Percentiles rank a stretch among this genome's conserved stretches.
These are phyloP conservation scores for Starmera quercuum DNA, from an alignment of 805 yeast species.

Conservation along the genomic window DNA sequence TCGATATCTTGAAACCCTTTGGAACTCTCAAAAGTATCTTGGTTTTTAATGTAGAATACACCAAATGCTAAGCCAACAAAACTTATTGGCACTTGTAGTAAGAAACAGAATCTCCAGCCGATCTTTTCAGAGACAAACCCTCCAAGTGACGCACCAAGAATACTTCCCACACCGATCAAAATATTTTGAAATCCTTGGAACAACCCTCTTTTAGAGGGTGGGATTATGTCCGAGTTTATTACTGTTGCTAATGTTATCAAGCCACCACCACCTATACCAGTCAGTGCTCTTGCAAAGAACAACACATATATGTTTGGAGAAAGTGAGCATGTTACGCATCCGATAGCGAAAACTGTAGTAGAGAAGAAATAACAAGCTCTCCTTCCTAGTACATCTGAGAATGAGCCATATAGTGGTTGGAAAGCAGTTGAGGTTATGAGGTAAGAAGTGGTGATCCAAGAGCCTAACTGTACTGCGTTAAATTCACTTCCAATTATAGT, in stretches of 20 bases:
- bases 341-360: conserved; percentile 23
- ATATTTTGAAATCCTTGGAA: conserved; percentile 33
- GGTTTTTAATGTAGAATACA: conserved; percentile 21
- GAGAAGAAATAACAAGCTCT: conserved; percentile 28
- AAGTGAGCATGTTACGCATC: conserved; percentile 30
- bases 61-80: conserved; percentile 21
- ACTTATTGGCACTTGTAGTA: conserved; percentile 27
- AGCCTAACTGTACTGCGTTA: conserved; percentile 25
- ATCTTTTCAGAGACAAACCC: conserved; percentile 25
- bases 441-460: conserved; percentile 36
- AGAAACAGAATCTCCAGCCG: conserved; percentile 36
- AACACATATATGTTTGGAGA: conserved; percentile 21
- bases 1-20: conserved; percentile 22
- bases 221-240: conserved; percentile 30
- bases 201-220: conserved; percentile 28
- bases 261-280: conserved; percentile 38
- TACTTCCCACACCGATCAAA: conserved; percentile 27
- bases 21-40: conserved; percentile 16
- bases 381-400: conserved; percentile 31
- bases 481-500: conserved; percentile 37
- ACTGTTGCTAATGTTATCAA: conserved; percentile 30
- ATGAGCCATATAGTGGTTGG: conserved; percentile 34
- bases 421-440: conserved; percentile 32
- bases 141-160: conserved; percentile 32
- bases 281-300: conserved; percentile 27